Conservation (phyloP, 345 rosid species). For the Barbarea vulgaris region DNA sequence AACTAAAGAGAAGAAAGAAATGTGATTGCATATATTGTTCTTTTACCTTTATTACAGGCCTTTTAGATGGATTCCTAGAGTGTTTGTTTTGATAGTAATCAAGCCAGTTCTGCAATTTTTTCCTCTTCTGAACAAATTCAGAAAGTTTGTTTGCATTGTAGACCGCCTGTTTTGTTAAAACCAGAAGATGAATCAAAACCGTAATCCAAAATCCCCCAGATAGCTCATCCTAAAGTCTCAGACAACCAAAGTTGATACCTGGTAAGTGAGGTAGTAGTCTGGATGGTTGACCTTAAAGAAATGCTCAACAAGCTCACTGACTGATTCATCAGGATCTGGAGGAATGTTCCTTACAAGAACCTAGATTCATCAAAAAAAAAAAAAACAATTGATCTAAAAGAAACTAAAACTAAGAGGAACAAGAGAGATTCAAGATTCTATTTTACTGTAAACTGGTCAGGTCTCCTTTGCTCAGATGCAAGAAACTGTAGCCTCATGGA, state of each 20-base stretch:
- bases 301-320: slow-evolving; percentile 81
- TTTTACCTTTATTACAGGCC: slow-evolving; percentile 61
- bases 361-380: slow-evolving; percentile 41
- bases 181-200: slow-evolving; percentile 1
- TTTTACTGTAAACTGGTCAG: slow-evolving; percentile 84
- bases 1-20: not conserved
- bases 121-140: slow-evolving; percentile 61
- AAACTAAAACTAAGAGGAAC: not conserved
- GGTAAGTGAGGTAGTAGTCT: slow-evolving; percentile 74
- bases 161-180: slow-evolving; percentile 59
- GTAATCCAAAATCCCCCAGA: not conserved
- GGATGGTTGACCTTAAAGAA: slow-evolving; percentile 94
- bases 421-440: not conserved
- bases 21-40: not conserved
- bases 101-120: slow-evolving; percentile 77
- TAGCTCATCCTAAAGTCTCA: not conserved
- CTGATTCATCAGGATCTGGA: slow-evolving; percentile 89
- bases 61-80: slow-evolving; percentile 59
- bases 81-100: slow-evolving; percentile 78
- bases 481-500: slow-evolving; percentile 88
- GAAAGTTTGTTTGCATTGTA: slow-evolving; percentile 75
- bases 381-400: not conserved
- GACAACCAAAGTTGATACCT: slow-evolving; percentile 53
- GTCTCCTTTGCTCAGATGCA: slow-evolving; percentile 71
- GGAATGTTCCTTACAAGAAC: slow-evolving; percentile 89